These are phyloP conservation scores for Pestalotiopsis sp. DNA, from an alignment of 2,329 filamentous ascomycete species.

Conservation along the genomic window DNA sequence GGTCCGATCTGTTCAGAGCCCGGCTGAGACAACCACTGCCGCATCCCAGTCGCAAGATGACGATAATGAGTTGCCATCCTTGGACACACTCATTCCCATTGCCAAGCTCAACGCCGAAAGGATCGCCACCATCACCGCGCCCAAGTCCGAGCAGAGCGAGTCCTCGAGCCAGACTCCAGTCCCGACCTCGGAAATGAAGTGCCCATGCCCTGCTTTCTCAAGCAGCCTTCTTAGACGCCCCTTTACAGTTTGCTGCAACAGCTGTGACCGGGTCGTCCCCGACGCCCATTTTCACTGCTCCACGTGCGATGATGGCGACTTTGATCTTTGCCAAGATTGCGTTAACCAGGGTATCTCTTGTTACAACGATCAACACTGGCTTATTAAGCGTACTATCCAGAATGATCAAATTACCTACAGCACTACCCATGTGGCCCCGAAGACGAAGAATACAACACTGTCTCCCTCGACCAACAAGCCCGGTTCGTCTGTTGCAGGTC, in stretches of 20 bases:
- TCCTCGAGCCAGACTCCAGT: not conserved
- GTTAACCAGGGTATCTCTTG: slow-evolving; percentile 77
- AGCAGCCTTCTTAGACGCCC: slow-evolving; percentile 30
- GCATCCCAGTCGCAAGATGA: slow-evolving; percentile 26
- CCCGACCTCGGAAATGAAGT: not conserved
- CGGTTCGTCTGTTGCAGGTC: not conserved
- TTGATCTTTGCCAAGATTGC: slow-evolving; percentile 85
- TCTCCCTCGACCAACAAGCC: slow-evolving; percentile 19
- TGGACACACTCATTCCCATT: slow-evolving; percentile 9
- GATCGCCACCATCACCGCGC: not conserved
- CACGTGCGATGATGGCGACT: slow-evolving; percentile 90
- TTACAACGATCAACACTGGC: slow-evolving; percentile 79
- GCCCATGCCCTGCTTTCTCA: not conserved
- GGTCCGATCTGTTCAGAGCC: not conserved
- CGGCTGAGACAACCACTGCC: slow-evolving; percentile 21
- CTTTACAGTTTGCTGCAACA: slow-evolving; percentile 93
- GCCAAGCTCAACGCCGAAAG: not conserved
- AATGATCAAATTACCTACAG: slow-evolving; percentile 81
- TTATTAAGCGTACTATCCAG: slow-evolving; percentile 86
- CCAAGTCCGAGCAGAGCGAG: not conserved
- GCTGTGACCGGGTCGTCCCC: slow-evolving; percentile 76
- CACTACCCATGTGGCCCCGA: slow-evolving; percentile 78
- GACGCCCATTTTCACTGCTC: slow-evolving; percentile 93
- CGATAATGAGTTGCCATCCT: slow-evolving; percentile 22
- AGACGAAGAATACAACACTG: slow-evolving; percentile 40